Percentiles rank a stretch among this genome's conserved stretches.
These are phyloP conservation scores for Cicer bijugum DNA, from an alignment of 306 rosid species.

Conservation along the genomic window DNA sequence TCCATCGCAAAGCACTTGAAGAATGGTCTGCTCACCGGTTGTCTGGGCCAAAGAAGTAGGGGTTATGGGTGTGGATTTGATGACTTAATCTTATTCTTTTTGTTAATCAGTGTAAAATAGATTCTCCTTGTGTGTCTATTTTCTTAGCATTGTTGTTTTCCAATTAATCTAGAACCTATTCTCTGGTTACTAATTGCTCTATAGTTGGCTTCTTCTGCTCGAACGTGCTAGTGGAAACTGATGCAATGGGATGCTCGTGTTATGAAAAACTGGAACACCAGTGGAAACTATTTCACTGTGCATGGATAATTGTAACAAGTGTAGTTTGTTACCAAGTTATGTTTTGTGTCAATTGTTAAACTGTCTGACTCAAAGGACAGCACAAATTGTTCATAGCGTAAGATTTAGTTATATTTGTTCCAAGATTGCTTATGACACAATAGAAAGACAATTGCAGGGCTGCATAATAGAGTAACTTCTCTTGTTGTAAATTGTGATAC, in stretches of 20 bases:
- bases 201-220: slow-evolving; percentile 17
- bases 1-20: slow-evolving; percentile 75
- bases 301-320: slow-evolving; percentile 18
- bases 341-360: slow-evolving; percentile 24
- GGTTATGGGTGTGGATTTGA: slow-evolving; percentile 30
- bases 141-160: slow-evolving; percentile 22
- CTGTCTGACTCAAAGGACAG: slow-evolving; percentile 14
- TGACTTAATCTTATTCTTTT: slow-evolving; percentile 40
- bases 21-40: slow-evolving; percentile 84
- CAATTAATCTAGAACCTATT: neutral
- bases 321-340: slow-evolving; percentile 21
- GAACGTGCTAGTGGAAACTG: slow-evolving; percentile 29
- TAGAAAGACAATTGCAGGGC: neutral
- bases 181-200: slow-evolving; percentile 26
- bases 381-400: neutral
- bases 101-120: slow-evolving; percentile 15
- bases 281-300: slow-evolving; percentile 5
- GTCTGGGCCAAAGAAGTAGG: slow-evolving; percentile 56
- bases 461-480: neutral
- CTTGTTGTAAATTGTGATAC: slow-evolving; percentile 3
- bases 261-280: slow-evolving; percentile 24
- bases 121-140: slow-evolving; percentile 25
- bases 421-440: neutral
- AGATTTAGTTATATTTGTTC: neutral
- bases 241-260: slow-evolving; percentile 14